These are phyloP conservation scores for Pezizomycotina sp. DNA, from an alignment of 2,329 filamentous ascomycete species.

Conservation along the genomic window DNA sequence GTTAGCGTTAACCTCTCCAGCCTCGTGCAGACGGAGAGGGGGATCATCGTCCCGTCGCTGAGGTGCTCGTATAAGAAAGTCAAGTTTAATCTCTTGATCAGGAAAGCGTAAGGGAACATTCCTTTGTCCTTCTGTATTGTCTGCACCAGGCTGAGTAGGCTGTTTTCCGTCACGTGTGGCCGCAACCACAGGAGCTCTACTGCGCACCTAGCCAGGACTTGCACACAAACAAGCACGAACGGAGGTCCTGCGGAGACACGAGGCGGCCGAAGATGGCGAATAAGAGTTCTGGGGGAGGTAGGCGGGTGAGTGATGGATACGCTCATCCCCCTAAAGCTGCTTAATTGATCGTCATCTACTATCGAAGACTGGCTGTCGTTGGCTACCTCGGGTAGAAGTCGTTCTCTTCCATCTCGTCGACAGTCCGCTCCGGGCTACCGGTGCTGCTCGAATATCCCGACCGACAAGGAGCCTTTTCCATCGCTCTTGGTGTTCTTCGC, in stretches of 20 bases:
- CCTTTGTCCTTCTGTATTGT: conserved; percentile 57
- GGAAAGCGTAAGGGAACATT: conserved; percentile 75
- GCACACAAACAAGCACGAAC: conserved; percentile 84
- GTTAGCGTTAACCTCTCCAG: conserved; percentile 87
- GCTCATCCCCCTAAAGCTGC: conserved; percentile 24
- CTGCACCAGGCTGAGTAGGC: conserved; percentile 62
- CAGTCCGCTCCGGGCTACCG: conserved; percentile 22
- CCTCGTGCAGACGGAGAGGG: conserved; percentile 69
- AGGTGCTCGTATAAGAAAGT: conserved; percentile 59
- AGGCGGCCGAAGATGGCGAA: conserved; percentile 85
- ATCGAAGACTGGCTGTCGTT: conserved; percentile 25
- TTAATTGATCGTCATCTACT: conserved; percentile 22
- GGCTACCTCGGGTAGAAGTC: conserved; percentile 22
- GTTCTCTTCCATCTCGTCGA: conserved; percentile 21
- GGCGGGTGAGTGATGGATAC: conserved; percentile 44
- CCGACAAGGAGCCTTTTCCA: conserved; percentile 1
- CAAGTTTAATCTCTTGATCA: conserved; percentile 83
- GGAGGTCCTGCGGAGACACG: conserved; percentile 55
- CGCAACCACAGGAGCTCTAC: conserved; percentile 92
- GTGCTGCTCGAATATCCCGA: conserved; percentile 23
- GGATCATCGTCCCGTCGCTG: conserved; percentile 75
- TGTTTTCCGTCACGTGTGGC: conserved; percentile 80
- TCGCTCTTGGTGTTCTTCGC: too few species aligned
- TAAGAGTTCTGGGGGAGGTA: conserved; percentile 88
- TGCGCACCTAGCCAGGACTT: conserved; percentile 79